A percentile compares a stretch with the other conserved stretches of the same genome.
Conservation (phyloP, 2,329 filamentous ascomycete species). For the Diaporthe vaccinii region DNA sequence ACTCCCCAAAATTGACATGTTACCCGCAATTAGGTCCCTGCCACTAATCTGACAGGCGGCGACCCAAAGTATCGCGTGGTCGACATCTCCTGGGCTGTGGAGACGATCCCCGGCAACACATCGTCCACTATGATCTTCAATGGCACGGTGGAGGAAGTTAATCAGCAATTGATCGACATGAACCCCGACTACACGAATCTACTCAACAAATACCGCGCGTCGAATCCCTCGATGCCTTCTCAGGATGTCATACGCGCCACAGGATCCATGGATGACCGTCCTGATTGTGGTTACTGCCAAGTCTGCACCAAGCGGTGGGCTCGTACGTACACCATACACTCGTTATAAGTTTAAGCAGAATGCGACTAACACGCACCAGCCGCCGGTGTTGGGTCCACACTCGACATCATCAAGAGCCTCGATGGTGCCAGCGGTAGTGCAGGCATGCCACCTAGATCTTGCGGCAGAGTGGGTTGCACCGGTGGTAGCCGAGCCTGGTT, state of each 20-base stretch:
- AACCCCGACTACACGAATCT: neutral
- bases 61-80: neutral
- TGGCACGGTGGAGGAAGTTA: neutral
- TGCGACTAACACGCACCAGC: too few species aligned
- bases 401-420: too few species aligned
- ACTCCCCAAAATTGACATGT: neutral
- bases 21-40: neutral
- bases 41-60: too few species aligned
- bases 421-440: too few species aligned
- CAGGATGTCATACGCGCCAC: too few species aligned
- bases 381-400: too few species aligned
- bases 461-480: neutral
- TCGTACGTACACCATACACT: too few species aligned
- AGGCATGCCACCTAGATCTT: neutral
- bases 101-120: neutral
- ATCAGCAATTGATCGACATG: neutral
- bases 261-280: too few species aligned
- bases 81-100: neutral
- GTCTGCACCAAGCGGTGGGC: neutral
- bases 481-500: neutral
- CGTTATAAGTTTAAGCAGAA: too few species aligned
- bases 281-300: neutral
- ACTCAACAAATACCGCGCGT: neutral
- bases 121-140: neutral
- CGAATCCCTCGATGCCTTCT: neutral